Base-by-base conservation (phyloP, 208 protist species). In the Trypanosoma caninum region DNA sequence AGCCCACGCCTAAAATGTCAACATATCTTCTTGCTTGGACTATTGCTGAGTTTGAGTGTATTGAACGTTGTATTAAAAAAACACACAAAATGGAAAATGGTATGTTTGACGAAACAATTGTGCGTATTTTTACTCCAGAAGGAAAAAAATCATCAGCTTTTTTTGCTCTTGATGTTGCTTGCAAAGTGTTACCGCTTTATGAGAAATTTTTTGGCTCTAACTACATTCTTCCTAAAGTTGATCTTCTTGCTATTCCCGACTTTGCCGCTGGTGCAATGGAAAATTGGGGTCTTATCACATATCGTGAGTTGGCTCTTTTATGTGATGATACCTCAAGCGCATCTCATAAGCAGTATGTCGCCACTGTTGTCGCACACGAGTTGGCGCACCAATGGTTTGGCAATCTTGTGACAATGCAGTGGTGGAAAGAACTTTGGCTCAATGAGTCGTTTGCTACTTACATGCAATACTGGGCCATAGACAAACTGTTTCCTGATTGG, bases 371-470 rank as follows among this genome's bases (percentile, higher is more conserved):
- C 18, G 76, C 84, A 30, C 97, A 99, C 69, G 97, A 97, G 65
- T 53, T 98, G 28, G 94, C 89, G 10, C 97, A 99, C 63, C 92
- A 98, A 88, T 99, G 97, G 97, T 98, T 98, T 65, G 97, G 98
- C 56, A 98, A 99, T 80, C 70, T 98, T 16, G 95, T 97, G n/a
- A 99, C 97, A n/a, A 97, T 98, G 88, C 70, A 84, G 52, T 99
- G 95, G 96, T 99, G 97, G 97, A 91, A 91, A 42, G 83, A 98
- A 58, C 76, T 99, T 44, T 99, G 97, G 97, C 84, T 99, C 7
- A 99, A 99, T 63, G 98, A 99, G 73, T 93, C 89, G 11, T 98
- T 98, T 66, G 95, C 95, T 7, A 97, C 84, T 8, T 97, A 82
- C 58, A 80, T 97, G 55, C 87, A 91, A 57, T 91, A 82, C 31